Base-by-base conservation (phyloP, 1,139 yeast species). In the Kodamaea sp. region DNA sequence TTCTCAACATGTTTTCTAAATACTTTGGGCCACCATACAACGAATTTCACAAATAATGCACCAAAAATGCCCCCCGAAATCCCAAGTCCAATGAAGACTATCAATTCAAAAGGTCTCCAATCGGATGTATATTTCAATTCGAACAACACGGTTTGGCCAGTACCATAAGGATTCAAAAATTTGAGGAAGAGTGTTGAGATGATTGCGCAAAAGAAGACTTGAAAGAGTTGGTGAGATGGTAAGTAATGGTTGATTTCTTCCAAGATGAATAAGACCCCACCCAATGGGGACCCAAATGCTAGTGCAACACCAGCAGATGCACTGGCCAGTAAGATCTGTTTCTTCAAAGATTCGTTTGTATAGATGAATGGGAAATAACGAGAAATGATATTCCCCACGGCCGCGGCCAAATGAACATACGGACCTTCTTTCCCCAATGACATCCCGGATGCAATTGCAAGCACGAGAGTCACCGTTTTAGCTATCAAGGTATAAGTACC, bases 391-490 rank as follows among this genome's bases (percentile, higher is more conserved):
- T 81, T 81, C 1, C 86, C 87, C 9, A 79, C 80, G 48, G 83
- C 77, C 1, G 85, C 74, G 0, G 88, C 84, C 41, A 81, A 67
- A 56, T 81, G 88, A 26, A 81, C 88, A 54, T 77, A 80, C 0
- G 88, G 88, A 2, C 85, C 88, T 49, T 81, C 88, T 58, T 82
- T 82, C 1, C 88, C 88, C 12, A 81, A 63, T 10, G 80, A 65
- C 64, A 81, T 63, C 0, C 87, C 87, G 0, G 85, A 78, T 0
- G 85, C 83, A 39, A 81, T 79, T 2, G 84, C 80, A 29, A 79
- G 65, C 2, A 79, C 63, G 29, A 80, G 57, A 0, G 80, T 78
- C 4, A 67, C 47, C 0, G 81, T 66, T 54, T 79, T 79, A 40
- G 75, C 63, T 25, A 78, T 35, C 11, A 79, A 63, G 0, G 85